Evolutionary conservation across 441 rosid genomes (phyloP).

Genomic region (Erodium texanum): DNA sequence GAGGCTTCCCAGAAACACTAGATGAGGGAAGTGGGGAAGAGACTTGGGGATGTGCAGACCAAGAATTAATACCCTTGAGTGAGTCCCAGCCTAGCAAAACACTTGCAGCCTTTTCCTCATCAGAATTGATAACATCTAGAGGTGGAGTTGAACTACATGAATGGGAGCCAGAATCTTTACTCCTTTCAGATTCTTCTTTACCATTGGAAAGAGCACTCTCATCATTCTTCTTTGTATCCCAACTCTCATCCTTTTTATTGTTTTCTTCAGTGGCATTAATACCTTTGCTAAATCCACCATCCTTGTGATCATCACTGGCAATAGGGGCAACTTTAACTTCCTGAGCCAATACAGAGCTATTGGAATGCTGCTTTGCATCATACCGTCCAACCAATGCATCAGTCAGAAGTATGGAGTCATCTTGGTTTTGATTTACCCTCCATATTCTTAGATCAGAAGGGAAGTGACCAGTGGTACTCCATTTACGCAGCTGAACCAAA

Average conservation of each 20-base stretch:
- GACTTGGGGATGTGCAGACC: slow-evolving; percentile 30
- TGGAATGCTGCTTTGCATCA: slow-evolving; percentile 24
- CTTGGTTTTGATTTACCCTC: slow-evolving; percentile 55
- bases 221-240: slow-evolving; percentile 35
- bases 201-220: slow-evolving; percentile 30
- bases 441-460: slow-evolving; percentile 71
- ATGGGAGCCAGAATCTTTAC: slow-evolving; percentile 21
- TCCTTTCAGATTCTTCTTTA: slow-evolving; percentile 24
- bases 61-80: slow-evolving; percentile 26
- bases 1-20: slow-evolving; percentile 31
- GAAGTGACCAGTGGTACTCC: slow-evolving; percentile 67
- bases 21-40: slow-evolving; percentile 36
- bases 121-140: slow-evolving; percentile 28
- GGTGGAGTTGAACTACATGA: slow-evolving; percentile 32
- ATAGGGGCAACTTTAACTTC: slow-evolving; percentile 26
- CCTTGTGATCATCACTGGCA: slow-evolving; percentile 25
- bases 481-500: slow-evolving; percentile 57
- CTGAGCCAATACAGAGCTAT: slow-evolving; percentile 22
- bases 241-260: slow-evolving; percentile 29
- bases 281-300: slow-evolving; percentile 22
- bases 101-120: slow-evolving; percentile 26
- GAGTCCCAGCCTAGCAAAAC: slow-evolving; percentile 27
- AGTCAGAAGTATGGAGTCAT: slow-evolving; percentile 61
- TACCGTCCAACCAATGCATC: slow-evolving; percentile 52
- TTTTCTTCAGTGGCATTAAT: slow-evolving; percentile 25